These are phyloP conservation scores for Epichloe baconii DNA, from an alignment of 2,329 filamentous ascomycete species.

Conservation along the genomic window DNA sequence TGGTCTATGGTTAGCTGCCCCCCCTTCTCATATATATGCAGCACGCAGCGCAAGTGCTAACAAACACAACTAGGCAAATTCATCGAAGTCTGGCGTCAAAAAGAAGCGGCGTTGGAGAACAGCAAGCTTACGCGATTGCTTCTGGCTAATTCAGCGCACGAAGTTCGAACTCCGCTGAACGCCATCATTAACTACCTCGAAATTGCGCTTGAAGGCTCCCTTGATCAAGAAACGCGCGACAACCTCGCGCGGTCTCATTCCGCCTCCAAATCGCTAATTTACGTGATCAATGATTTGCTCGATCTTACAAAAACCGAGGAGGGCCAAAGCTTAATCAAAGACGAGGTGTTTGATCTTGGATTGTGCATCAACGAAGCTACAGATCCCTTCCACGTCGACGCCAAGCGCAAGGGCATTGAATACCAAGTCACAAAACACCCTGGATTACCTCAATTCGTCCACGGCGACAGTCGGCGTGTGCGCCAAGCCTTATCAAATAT, in stretches of 20 bases:
- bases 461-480: constrained; percentile 70
- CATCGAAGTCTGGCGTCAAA: constrained; percentile 87
- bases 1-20: constrained; percentile 61
- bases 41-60: constrained; percentile 2
- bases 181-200: constrained; percentile 93
- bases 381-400: constrained; percentile 59
- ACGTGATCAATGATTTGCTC: constrained; percentile 84
- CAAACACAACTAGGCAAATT: constrained; percentile 41
- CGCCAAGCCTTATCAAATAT: constrained; percentile 74
- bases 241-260: constrained; percentile 77
- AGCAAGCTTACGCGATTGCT: constrained; percentile 69
- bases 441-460: constrained; percentile 55
- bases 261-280: constrained; percentile 82
- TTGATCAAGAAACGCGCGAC: constrained; percentile 74
- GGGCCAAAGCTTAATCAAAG: constrained; percentile 63
- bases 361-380: constrained; percentile 65
- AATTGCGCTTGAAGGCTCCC: constrained; percentile 68
- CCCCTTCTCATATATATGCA: neutral
- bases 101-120: constrained; percentile 70
- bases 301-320: constrained; percentile 83
- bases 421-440: constrained; percentile 57
- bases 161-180: constrained; percentile 81
- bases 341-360: constrained; percentile 64
- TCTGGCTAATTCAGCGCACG: constrained; percentile 79
- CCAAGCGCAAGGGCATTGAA: constrained; percentile 58